Evolutionary conservation across 148 eudicot genomes (phyloP), one percentile per base, ranked within the genome.

Genomic region (Nyssa sinensis): DNA sequence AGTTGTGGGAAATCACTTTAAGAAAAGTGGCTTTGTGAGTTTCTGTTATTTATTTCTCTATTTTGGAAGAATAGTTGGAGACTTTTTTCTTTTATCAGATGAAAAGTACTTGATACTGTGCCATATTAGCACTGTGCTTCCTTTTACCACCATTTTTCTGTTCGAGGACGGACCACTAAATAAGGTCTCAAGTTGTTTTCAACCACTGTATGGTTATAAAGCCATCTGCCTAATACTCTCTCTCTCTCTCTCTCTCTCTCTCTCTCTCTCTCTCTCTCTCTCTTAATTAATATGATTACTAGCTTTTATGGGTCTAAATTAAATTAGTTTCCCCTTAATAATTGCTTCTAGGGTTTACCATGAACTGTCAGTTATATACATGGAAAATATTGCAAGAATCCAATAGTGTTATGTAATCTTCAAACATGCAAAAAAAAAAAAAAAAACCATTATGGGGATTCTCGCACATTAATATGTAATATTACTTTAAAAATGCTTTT

Each of bases 101-200:
- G 61, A 67, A 75, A 67, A 60, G 59, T 35, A 30, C 8, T 75
- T 60, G 57, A 67, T 59, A 75, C 59, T 75, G 59, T 59, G 49
- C 72, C 73, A 33, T 59, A 9, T 39, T 47, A 14, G 29, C 61
- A 29, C 63, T 17, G 21, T 64, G 28, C 24, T 49, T 63, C 4
- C 25, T 57, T 34, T 34, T 55, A n/a, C 67, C 41, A 41, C 47
- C 55, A 60, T 47, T 33, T 74, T 25, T 64, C 24, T 74, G 58
- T 19, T 16, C 25, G 47, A 74, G 62, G 62, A 25, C 61, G 60
- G 35, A 74, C 77, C 77, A 74, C 62, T 57, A 23, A 23, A 28
- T 21, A 24, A 5, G 12, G 29, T 47, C 39, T 64, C 69, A 29
- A 73, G 41, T 47, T 63, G 39, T 39, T 41, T 25, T 41, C 60